Percentiles rank a stretch among this genome's conserved stretches.
Evolutionary conservation across 2,329 filamentous ascomycete species (phyloP).

Genomic region (Pezizomycotina sp.): DNA sequence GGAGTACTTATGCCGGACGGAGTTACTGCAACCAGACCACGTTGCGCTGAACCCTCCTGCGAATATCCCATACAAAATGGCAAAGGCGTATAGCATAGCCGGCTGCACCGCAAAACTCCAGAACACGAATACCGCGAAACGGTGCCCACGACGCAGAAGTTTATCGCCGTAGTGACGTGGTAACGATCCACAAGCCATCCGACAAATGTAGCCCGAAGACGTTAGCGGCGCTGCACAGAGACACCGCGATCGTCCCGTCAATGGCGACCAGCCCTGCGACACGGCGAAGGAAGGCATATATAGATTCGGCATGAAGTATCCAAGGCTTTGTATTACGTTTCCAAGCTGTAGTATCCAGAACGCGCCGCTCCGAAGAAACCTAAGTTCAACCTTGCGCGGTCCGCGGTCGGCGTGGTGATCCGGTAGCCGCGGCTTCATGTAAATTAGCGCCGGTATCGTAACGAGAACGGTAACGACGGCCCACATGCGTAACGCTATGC

Average conservation of each 20-base stretch:
- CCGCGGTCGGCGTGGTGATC: conserved; percentile 24
- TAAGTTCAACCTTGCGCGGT: conserved; percentile 27
- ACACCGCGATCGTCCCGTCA: too few species aligned
- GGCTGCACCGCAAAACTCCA: conserved; percentile 45
- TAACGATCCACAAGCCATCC: too few species aligned
- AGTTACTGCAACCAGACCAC: conserved; percentile 42
- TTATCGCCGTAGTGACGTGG: too few species aligned
- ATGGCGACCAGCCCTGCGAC: conserved; percentile 34
- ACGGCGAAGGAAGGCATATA: conserved; percentile 42
- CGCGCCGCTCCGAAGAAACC: conserved; percentile 38
- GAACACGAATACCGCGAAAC: conserved; percentile 41
- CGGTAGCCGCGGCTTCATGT: conserved; percentile 41
- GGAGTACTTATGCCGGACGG: conserved; percentile 28
- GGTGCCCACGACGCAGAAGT: too few species aligned
- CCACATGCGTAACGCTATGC: conserved; percentile 40
- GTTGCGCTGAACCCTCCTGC: conserved; percentile 47
- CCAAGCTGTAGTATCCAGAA: conserved; percentile 44
- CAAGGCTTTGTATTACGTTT: conserved; percentile 41
- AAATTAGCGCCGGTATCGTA: conserved; percentile 40
- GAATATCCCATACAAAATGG: conserved; percentile 47
- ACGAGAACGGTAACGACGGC: conserved; percentile 36
- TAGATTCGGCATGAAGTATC: conserved; percentile 45
- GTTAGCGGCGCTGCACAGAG: conserved; percentile 43
- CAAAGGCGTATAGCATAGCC: conserved; percentile 42
- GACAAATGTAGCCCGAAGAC: conserved; percentile 39